phyloP scores from a whole-genome alignment of 1,139 yeast species.

The Nematodospora anomalae region DNA sequence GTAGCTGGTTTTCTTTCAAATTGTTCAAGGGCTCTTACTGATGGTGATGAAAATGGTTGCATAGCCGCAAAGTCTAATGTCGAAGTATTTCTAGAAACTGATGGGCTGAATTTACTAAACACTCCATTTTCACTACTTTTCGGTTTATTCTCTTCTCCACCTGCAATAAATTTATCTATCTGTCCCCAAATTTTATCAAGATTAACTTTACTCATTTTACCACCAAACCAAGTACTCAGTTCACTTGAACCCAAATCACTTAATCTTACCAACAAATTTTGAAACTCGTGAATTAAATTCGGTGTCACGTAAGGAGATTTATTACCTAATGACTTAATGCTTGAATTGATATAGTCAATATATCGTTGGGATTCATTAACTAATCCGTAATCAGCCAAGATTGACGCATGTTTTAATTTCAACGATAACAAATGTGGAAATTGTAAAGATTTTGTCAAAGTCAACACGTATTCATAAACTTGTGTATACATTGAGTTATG shows the following conservation, averaged over 20 bases:
- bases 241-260: conserved; percentile 44
- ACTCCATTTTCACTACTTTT: conserved; percentile 44
- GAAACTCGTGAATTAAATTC: conserved; percentile 35
- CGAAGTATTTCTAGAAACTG: conserved; percentile 56
- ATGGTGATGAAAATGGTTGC: conserved; percentile 8
- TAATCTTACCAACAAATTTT: conserved; percentile 42
- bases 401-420: conserved; percentile 62
- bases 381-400: conserved; percentile 63
- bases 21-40: conserved; percentile 4
- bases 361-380: conserved; percentile 58
- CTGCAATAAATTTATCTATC: conserved; percentile 87
- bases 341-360: conserved; percentile 50
- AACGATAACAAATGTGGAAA: conserved; percentile 56
- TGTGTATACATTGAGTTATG: conserved; percentile 54
- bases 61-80: conserved; percentile 40
- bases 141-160: conserved; percentile 57
- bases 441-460: conserved; percentile 32
- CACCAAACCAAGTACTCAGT: conserved; percentile 57
- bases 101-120: conserved; percentile 73
- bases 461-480: conserved; percentile 62
- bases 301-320: conserved; percentile 43
- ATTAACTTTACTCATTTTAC: conserved; percentile 70
- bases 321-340: conserved; percentile 41
- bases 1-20: conserved; percentile 8
- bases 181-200: conserved; percentile 88